Evolutionary conservation across 1,284 basidiomycete genomes (phyloP), one percentile per base, ranked within the genome.

Genomic region (Apiotrichum gamsii): DNA sequence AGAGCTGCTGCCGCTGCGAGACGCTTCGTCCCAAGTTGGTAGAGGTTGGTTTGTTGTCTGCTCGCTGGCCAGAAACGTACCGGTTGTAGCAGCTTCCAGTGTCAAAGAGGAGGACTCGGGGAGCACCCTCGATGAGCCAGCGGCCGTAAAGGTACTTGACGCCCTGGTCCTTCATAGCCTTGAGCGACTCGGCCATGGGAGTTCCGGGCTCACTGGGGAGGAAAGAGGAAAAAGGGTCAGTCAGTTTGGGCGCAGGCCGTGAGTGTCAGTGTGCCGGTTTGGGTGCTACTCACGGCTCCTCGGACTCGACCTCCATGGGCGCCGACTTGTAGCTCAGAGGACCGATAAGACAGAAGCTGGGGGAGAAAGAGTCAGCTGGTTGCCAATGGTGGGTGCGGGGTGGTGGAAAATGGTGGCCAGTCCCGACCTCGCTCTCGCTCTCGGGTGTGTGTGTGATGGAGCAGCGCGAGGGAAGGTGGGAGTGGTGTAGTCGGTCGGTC

Each of bases 111-210:
- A 98, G 81, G 49, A 97, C 94, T 43, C 82, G 82, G 15, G 94
- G 94, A 13, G 87, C 85, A 51, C 93, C 91, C 64, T 98, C 93
- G 72, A 98, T 91, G 52, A 98, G 82, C 94, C 94, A 98, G 49
- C 90, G 82, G 19, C 94, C 94, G 72, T 96, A 97, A 50, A 97
- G 82, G 56, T 81, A 81, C 74, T 97, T 97, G 59, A 95, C 87
- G 45, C 94, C 94, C 51, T 88, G 83, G 3, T 80, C 78, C 47
- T 83, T 81, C 90, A 96, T 91, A 21, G 75, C 71, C 28, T 84
- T 78, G 49, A 95, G 78, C 1, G 87, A 79, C 10, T 77, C 77
- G 14, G 80, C 80, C 50, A 95, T 74, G 49, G 84, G 78, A 5
- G 81, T 61, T 54, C 72, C 70, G 5, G 72, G 65, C 47, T 71